Conservation (phyloP, 306 rosid genomes). For the Quillaja saponaria region DNA sequence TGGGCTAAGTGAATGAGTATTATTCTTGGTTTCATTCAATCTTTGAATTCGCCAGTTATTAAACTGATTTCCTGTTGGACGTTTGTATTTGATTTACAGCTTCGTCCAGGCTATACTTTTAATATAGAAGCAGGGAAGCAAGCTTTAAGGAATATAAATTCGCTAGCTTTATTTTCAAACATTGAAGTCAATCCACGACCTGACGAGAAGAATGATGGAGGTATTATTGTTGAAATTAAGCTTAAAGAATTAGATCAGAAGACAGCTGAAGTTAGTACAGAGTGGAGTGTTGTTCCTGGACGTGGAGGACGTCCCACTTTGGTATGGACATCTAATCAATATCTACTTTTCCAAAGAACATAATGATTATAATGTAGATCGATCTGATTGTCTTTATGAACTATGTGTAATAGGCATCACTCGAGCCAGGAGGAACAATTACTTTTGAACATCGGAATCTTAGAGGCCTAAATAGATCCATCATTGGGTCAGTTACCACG, state of each 20-base stretch:
- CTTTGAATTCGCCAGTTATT: background rate
- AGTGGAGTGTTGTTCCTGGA: constrained; percentile 97
- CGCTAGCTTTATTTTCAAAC: constrained; percentile 87
- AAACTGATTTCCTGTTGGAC: constrained; percentile 30
- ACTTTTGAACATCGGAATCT: constrained; percentile 84
- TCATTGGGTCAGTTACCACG: constrained; percentile 76
- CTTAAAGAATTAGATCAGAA: constrained; percentile 89
- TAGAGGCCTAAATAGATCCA: constrained; percentile 78
- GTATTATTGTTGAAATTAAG: constrained; percentile 88
- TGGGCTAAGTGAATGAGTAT: constrained; percentile 12
- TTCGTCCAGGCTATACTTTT: constrained; percentile 73
- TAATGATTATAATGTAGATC: constrained; percentile 1
- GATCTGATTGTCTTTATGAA: constrained; percentile 25
- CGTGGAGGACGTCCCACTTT: constrained; percentile 90
- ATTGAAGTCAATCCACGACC: constrained; percentile 97
- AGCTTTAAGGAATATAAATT: constrained; percentile 86
- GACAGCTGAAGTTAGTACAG: constrained; percentile 91
- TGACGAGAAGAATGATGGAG: constrained; percentile 92
- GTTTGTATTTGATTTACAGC: constrained; percentile 50
- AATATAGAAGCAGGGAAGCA: constrained; percentile 98
- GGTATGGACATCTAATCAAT: constrained; percentile 43
- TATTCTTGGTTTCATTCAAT: constrained; percentile 13
- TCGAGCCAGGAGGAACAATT: constrained; percentile 96
- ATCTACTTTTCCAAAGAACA: background rate
- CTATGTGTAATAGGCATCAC: constrained; percentile 69